Base-by-base conservation (phyloP, 2,329 filamentous ascomycete species). In the Aspergillus aculeatinus region DNA sequence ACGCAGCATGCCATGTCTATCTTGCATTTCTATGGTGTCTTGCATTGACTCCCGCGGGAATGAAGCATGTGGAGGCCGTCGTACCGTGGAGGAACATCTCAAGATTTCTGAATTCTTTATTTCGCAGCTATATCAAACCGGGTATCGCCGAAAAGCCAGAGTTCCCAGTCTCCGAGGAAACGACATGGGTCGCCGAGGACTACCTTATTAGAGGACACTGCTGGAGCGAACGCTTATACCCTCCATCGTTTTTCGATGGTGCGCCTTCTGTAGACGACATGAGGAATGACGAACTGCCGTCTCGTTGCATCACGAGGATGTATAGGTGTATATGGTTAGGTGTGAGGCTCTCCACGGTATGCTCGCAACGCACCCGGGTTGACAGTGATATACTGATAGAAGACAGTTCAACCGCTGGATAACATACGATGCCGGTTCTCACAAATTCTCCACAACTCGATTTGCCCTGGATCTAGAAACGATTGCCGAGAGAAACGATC, bases 131-230 rank as follows among this genome's bases (percentile, higher is more conserved):
- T 16, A 68, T 71, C 1, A 68, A 70, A 60, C 73, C 70, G 63
- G 63, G 60, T 42, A 72, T 65, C 63, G 77, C 77, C 63, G 76
- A 78, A 61, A 61, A 68, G 60, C 59, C 71, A 44, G 59, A 69
- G 0, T 83, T 85, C 62, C 80, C 82, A 21, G 59, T 65, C 39
- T 66, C 72, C 35, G 74, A 78, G n/a, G 72, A 76, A 56, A 73
- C 65, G 2, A 73, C 77, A 10, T 83, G 85, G 53, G 67, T 88
- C 1, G 81, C 83, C 0, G 86, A 88, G 63, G 86, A 88, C 63
- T 87, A 83, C 63, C 67, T 80, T 1, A 80, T 87, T 7, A 79
- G 84, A 25, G 86, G 85, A 1, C 76, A 83, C 59, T 69, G 83
- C 25, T 86, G 83, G 81, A 81, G 79, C 54, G 76, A 81, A 60